Evolutionary conservation across 768 basidiomycete species (phyloP).

Genomic region (Galerina sulciceps): DNA sequence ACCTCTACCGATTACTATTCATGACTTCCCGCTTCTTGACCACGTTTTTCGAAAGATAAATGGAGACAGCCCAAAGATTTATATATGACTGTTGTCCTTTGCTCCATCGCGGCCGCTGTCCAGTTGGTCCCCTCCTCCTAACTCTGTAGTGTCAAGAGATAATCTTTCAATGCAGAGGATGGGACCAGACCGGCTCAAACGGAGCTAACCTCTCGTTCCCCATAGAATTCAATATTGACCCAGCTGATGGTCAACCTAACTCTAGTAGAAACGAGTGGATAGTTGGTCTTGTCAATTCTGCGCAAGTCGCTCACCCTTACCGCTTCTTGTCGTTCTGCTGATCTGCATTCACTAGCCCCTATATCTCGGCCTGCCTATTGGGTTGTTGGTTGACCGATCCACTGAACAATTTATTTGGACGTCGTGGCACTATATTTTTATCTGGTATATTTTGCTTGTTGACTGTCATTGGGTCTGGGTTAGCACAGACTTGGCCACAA

Average conservation of each 20-base stretch:
- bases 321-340: not conserved
- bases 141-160: not conserved
- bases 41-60: slow-evolving; percentile 31
- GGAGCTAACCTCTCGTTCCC: slow-evolving; percentile 63
- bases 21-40: not conserved
- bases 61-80: slow-evolving; percentile 46
- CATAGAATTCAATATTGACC: slow-evolving; percentile 44
- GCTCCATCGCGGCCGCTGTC: slow-evolving; percentile 73
- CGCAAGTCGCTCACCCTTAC: slow-evolving; percentile 24
- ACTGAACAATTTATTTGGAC: slow-evolving; percentile 62
- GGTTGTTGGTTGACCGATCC: slow-evolving; percentile 50
- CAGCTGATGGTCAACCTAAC: slow-evolving; percentile 29
- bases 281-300: slow-evolving; percentile 73
- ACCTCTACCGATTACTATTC: slow-evolving; percentile 8
- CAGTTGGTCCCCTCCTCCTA: slow-evolving; percentile 44
- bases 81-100: slow-evolving; percentile 44
- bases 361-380: slow-evolving; percentile 41
- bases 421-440: slow-evolving; percentile 60
- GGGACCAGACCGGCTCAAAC: slow-evolving; percentile 63
- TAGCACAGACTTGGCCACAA: slow-evolving; percentile 52
- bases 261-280: slow-evolving; percentile 61
- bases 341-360: slow-evolving; percentile 25
- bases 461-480: slow-evolving; percentile 47
- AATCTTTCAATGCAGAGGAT: slow-evolving; percentile 19
- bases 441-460: slow-evolving; percentile 54